Evolutionary conservation across 1,139 yeast species (phyloP).

Genomic region (Pichia cactophila): DNA sequence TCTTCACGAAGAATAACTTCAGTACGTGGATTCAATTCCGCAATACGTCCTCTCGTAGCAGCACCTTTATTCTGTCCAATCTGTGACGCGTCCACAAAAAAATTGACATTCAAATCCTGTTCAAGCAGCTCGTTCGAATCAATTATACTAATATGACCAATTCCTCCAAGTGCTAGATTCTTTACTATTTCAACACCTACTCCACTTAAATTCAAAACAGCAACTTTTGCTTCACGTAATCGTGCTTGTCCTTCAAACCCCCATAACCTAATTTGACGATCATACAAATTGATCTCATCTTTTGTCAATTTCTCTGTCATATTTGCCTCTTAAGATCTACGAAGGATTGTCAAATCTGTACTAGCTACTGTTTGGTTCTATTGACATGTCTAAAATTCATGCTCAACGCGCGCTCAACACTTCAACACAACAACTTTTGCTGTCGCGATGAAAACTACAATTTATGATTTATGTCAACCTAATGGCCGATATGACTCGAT

Average conservation of each 20-base stretch:
- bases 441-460: neutral
- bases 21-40: constrained; percentile 75
- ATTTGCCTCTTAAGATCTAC: neutral
- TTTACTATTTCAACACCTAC: constrained; percentile 87
- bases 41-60: constrained; percentile 47
- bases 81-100: constrained; percentile 58
- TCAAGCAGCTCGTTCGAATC: constrained; percentile 51
- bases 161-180: constrained; percentile 82
- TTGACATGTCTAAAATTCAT: too few species aligned
- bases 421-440: neutral
- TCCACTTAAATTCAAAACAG: constrained; percentile 80
- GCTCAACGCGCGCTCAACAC: neutral
- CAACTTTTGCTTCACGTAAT: constrained; percentile 64
- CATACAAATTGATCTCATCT: constrained; percentile 89
- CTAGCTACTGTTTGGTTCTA: too few species aligned
- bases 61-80: constrained; percentile 50
- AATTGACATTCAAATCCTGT: constrained; percentile 69
- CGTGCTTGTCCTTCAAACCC: constrained; percentile 88
- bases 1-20: constrained; percentile 34
- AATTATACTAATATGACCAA: constrained; percentile 66
- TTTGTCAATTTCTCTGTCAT: constrained; percentile 7
- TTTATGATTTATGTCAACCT: too few species aligned
- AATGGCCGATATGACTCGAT: too few species aligned
- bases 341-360: too few species aligned
- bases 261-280: constrained; percentile 94